These are phyloP conservation scores for Stachybotrys chlorohalonatus DNA, from an alignment of 2,329 filamentous ascomycete genomes.

Conservation along the genomic window DNA sequence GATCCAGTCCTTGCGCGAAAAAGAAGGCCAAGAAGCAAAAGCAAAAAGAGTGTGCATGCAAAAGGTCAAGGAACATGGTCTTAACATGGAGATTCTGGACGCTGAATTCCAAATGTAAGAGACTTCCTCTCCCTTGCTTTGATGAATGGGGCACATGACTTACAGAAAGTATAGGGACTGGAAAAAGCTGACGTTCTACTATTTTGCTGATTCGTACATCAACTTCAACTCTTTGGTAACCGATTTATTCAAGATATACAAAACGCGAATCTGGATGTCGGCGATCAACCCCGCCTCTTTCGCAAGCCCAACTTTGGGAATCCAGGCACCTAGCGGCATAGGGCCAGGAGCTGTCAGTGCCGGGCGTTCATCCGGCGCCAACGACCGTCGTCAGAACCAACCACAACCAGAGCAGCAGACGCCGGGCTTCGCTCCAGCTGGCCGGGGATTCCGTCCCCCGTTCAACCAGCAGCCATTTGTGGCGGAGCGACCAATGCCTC, in stretches of 20 bases:
- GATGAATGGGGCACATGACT: background rate
- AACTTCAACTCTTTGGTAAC: constrained; percentile 98
- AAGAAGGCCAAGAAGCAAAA: constrained; percentile 95
- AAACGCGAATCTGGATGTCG: constrained; percentile 99
- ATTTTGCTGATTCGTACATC: constrained; percentile 96
- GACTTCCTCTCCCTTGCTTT: background rate
- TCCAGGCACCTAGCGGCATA: constrained; percentile 60
- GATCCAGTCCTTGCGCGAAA: constrained; percentile 79
- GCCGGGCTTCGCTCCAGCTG: constrained; percentile 27
- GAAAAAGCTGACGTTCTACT: constrained; percentile 98
- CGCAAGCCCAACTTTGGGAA: constrained; percentile 64
- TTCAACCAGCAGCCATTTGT: constrained; percentile 30
- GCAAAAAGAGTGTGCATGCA: constrained; percentile 95
- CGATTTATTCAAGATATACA: constrained; percentile 98
- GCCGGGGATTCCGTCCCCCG: constrained; percentile 31
- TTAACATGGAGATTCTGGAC: constrained; percentile 98
- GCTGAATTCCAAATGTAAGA: constrained; percentile 97
- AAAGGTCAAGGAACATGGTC: constrained; percentile 86
- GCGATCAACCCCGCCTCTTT: constrained; percentile 97
- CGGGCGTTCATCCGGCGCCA: constrained; percentile 31
- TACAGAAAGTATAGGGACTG: constrained; percentile 60
- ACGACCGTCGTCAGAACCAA: constrained; percentile 41
- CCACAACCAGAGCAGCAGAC: constrained; percentile 20
- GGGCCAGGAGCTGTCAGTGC: constrained; percentile 57
- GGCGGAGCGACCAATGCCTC: constrained; percentile 29